Base-by-base conservation (phyloP, 2,329 filamentous ascomycete species). In the Ilyonectria destructans region DNA sequence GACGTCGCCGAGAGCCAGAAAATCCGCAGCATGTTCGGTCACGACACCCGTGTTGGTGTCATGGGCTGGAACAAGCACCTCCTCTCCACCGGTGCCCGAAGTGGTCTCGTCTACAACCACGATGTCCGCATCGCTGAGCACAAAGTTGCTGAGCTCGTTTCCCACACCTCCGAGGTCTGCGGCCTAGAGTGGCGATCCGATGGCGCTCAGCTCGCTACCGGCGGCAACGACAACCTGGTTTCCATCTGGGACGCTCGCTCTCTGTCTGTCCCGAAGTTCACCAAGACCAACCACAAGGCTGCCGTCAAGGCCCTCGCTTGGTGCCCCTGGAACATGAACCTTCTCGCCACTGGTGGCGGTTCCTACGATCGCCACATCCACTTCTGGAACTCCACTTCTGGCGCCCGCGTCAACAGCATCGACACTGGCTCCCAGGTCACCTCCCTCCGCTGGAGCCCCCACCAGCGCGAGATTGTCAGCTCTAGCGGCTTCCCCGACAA, bases 21-120 rank as follows among this genome's bases (percentile, higher is more conserved):
- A 89, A 92, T 99, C 67, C 95, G 96, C 81, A 98, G 95, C 87
- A 99, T 99, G 96, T 93, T 95, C 80, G 96, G 96, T 68, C 96
- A 99, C 80, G 96, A 98, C 79, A 96, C 94, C 45, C 95, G 96
- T 62, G 96, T 99, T 71, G 94, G 95, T 79, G 96, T 97, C 72
- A 98, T 98, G 95, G 94, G 95, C 78, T 99, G 96, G 96, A 97
- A 94, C 88, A 98, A 98, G 89, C 96, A 98, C 84, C 90, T 97
- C 65, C 89, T 99, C 59, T 98, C 96, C 45, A 98, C 96, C 23
- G 96, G 96, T 73, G 94, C 96, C 65, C 93, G 96, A 80, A 97
- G 93, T 73, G 96, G 96, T 26, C 92, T 98, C 52, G 95, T 99
- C 76, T 98, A 91, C 90, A 99, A 99, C 89, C 96, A 99, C 84